phyloP scores from a whole-genome alignment of 2,329 filamentous ascomycete genomes.

The Rhynchosporium graminicola region DNA sequence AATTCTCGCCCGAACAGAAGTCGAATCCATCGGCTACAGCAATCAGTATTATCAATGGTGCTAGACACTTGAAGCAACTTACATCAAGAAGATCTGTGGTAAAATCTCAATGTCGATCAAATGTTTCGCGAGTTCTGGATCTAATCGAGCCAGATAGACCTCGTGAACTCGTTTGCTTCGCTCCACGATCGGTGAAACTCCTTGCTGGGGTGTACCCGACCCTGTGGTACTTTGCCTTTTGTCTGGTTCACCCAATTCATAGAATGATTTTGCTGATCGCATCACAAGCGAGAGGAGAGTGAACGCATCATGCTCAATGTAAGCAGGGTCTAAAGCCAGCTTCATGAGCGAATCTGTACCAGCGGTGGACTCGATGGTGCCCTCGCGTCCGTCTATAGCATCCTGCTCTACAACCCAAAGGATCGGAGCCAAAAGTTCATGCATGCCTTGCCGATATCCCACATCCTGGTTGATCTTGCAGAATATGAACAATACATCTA shows the following conservation, averaged over 20 bases:
- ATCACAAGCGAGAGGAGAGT: constrained; percentile 83
- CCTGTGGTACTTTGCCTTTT: constrained; percentile 42
- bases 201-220: constrained; percentile 35
- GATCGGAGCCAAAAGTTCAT: constrained; percentile 89
- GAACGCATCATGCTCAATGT: constrained; percentile 89
- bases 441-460: constrained; percentile 97
- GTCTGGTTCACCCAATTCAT: constrained; percentile 58
- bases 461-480: constrained; percentile 87
- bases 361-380: constrained; percentile 41
- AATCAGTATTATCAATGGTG: neutral
- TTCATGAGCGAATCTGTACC: constrained; percentile 46
- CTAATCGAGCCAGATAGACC: constrained; percentile 72
- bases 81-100: constrained; percentile 98
- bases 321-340: constrained; percentile 69
- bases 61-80: constrained; percentile 38
- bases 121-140: constrained; percentile 81
- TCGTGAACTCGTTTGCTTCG: constrained; percentile 88
- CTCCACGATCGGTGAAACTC: constrained; percentile 73
- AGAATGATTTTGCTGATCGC: constrained; percentile 83
- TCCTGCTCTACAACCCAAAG: constrained; percentile 83
- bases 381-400: constrained; percentile 57
- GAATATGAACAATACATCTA: constrained; percentile 91
- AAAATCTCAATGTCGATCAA: constrained; percentile 82
- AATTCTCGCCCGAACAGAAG: constrained; percentile 93
- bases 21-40: constrained; percentile 76